Evolutionary conservation across 371 early-diverging fungal genomes (phyloP).

Genomic region (Mortierella sp.): DNA sequence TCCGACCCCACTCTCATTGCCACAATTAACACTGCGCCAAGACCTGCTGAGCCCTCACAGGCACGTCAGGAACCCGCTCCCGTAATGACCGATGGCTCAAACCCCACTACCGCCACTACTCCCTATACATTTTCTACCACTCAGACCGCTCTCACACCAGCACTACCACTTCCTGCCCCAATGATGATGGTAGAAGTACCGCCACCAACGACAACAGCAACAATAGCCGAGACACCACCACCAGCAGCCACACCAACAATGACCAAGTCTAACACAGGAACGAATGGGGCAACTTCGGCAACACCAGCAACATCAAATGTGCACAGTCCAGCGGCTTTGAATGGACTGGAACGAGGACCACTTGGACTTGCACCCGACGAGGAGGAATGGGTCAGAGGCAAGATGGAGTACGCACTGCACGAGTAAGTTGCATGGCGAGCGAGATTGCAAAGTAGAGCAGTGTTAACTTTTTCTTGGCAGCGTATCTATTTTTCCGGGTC

Average conservation of each 20-base stretch:
- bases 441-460: background rate
- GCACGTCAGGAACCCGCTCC: background rate
- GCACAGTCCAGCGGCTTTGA: slow-evolving; percentile 10
- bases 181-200: background rate
- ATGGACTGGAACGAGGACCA: slow-evolving; percentile 48
- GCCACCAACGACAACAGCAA: background rate
- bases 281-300: slow-evolving; percentile 14
- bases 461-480: background rate
- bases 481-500: background rate
- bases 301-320: background rate
- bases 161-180: background rate
- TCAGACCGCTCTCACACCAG: background rate
- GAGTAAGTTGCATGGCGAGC: slow-evolving; percentile 34
- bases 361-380: slow-evolving; percentile 43
- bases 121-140: background rate
- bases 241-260: background rate
- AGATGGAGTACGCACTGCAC: slow-evolving; percentile 55
- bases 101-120: background rate
- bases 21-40: slow-evolving; percentile 4
- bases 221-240: background rate
- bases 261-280: background rate
- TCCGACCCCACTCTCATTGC: background rate
- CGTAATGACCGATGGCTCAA: no score
- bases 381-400: slow-evolving; percentile 49
- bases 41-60: background rate